A percentile compares a stretch with the other conserved stretches of the same genome.
Conservation (phyloP, 331 rosid species). For the Rhamnella rubrinervis region DNA sequence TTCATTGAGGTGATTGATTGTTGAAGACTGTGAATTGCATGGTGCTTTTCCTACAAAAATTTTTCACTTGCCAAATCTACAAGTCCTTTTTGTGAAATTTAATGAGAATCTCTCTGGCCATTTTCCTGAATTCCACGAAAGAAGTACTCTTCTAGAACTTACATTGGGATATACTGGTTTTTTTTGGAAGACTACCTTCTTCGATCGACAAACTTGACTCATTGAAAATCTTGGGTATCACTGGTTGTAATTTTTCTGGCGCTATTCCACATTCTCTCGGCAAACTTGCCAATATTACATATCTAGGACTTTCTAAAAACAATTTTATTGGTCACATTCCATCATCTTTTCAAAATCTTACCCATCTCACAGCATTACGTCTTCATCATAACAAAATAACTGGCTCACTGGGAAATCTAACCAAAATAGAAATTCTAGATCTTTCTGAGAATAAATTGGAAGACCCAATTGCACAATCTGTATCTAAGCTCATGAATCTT, state of each 20-base stretch:
- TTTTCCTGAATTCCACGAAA: constrained; percentile 1
- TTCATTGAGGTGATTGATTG: neutral
- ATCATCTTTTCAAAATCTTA: neutral
- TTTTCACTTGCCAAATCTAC: neutral
- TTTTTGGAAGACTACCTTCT: neutral
- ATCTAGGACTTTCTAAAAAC: neutral
- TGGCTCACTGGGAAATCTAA: constrained; percentile 3
- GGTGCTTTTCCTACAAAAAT: constrained; percentile 1
- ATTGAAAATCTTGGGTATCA: neutral
- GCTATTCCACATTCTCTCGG: neutral
- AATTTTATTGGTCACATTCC: neutral
- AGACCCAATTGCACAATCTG: neutral
- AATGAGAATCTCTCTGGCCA: neutral
- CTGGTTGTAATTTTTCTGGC: neutral
- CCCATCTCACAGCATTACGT: neutral
- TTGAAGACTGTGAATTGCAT: neutral
- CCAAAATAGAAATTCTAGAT: neutral
- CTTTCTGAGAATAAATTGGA: neutral
- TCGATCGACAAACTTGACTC: constrained; percentile 4
- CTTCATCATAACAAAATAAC: neutral
- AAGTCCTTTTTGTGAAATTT: neutral
- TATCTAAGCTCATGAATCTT: constrained; percentile 10
- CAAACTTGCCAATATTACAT: neutral
- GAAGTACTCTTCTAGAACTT: neutral
- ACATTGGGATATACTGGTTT: neutral